Conservation (phyloP, 805 yeast species). For the Kurtzmaniella fragi region DNA sequence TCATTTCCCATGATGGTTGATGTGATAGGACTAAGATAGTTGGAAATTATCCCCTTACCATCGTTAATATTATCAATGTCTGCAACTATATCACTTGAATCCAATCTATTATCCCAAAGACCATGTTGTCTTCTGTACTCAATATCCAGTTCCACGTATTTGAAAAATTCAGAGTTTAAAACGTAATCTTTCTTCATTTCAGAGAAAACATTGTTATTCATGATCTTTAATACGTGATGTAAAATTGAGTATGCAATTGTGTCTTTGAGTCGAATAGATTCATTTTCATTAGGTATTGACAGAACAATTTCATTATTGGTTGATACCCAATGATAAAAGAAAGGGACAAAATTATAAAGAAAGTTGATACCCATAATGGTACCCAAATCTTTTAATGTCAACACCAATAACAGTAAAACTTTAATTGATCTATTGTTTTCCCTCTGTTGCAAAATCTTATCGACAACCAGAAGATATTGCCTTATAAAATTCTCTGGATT, state of each 20-base stretch:
- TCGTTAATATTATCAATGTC: too few relatives aligned
- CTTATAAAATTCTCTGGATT: constrained; percentile 37
- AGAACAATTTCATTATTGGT: constrained; percentile 5
- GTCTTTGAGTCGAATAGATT: constrained; percentile 18
- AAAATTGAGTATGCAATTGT: constrained; percentile 29
- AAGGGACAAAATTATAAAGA: constrained; percentile 40
- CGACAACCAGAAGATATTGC: constrained; percentile 32
- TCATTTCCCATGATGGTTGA: too few relatives aligned
- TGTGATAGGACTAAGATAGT: too few relatives aligned
- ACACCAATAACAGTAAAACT: constrained; percentile 16
- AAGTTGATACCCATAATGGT: constrained; percentile 43
- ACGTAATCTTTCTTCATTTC: constrained; percentile 9
- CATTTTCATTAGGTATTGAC: constrained; percentile 4
- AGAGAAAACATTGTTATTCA: constrained; percentile 26
- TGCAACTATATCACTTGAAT: constrained; percentile 8
- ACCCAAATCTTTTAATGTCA: constrained; percentile 18
- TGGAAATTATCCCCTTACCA: too few relatives aligned
- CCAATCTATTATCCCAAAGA: constrained; percentile 25
- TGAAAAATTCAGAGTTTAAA: constrained; percentile 1
- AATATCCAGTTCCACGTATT: constrained; percentile 17
- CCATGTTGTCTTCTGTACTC: constrained; percentile 17
- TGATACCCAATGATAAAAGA: constrained; percentile 39
- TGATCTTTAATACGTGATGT: constrained; percentile 15
- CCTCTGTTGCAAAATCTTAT: constrained; percentile 24
- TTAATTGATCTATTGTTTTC: constrained; percentile 16